Evolutionary conservation across 1,139 yeast species (phyloP), one percentile per base, ranked within the genome.

Genomic region (Hansenula lynferdii): DNA sequence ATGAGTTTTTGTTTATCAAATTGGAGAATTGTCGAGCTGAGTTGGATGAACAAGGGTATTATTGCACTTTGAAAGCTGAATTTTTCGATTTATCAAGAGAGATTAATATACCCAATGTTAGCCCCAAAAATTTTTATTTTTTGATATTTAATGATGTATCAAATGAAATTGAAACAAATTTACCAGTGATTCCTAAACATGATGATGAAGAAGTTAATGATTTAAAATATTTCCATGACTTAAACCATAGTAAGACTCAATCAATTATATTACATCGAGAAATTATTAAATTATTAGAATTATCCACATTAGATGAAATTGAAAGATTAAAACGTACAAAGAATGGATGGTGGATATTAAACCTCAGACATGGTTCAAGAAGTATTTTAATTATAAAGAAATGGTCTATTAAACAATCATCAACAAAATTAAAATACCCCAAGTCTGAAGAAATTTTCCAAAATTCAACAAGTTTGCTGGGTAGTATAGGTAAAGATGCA

Each of bases 301-400:
- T 22, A 20, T 10, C n/a, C 3, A 35, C 37, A 14, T 20, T n/a
- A 4, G 38, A 35, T 17, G 25, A 36, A 14, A 40, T 35, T n/a
- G 57, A 53, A 29, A 47, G 39, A 27, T 37, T 53, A n/a, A 39
- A 38, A 21, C 36, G 48, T 8, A 45, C 47, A 5, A 40, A 40
- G 20, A 48, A 49, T 34, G 53, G 53, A 1, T 53, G 56, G 56
- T 53, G 56, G 55, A 40, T 49, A 8, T 50, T 44, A 35, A 41
- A 41, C 35, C 6, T 29, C 35, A 6, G 35, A 36, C 5, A 26
- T 24, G 0, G 17, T 16, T 5, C 43, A 46, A 12, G 38, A 37
- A 8, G 37, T 49, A n/a, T n/a, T 6, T 34, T 48, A 27, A 48
- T 52, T 3, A n/a, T 51, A 8, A 50, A 49, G 34, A 51, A 41